Evolutionary conservation across 2,329 filamentous ascomycete species (phyloP), one percentile per base, ranked within the genome.

Genomic region (Pseudopithomyces maydicus): DNA sequence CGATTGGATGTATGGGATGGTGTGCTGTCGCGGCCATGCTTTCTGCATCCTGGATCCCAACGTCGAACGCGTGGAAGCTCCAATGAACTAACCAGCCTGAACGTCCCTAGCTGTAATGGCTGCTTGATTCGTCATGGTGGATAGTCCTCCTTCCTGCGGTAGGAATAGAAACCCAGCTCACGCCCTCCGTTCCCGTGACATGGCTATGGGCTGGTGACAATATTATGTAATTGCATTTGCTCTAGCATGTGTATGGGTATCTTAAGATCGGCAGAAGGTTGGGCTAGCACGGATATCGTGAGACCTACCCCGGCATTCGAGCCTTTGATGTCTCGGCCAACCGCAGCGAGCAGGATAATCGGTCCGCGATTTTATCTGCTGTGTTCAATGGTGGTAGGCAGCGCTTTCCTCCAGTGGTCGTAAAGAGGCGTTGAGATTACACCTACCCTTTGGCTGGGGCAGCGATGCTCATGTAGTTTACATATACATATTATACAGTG

Each of bases 401-500:
- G 36, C 38, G 26, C 22, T 14, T 14, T n/a, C 38, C 14, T 49
- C 15, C 26, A 26, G 49, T 57, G 22, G 32, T 55, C 53, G 35
- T 57, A 41, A 57, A 57, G 46, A 33, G 43, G 56, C 48, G 56
- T 55, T 59, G 55, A 43, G 45, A 52, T 58, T 61, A 55, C 52
- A 63, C 39, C 56, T 42, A 54, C 52, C 44, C 46, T 51, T 48
- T 23, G 26, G 19, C 23, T 29, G 41, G 42, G 29, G 33, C 35
- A 55, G 45, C 33, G 54, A 57, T 57, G 51, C 42, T 47, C 54
- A 52, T 53, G 49, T 64, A 62, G 45, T 64, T 46, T 68, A 70
- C 67, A 71, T 71, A 62, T 68, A 70, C 68, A 71, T 71, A 62
- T 44, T 62, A 48, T 71, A 71, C 67, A 70, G 17, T 33, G 17